Conservation (phyloP, 2,329 filamentous ascomycete genomes). For the Cytospora leucostoma region DNA sequence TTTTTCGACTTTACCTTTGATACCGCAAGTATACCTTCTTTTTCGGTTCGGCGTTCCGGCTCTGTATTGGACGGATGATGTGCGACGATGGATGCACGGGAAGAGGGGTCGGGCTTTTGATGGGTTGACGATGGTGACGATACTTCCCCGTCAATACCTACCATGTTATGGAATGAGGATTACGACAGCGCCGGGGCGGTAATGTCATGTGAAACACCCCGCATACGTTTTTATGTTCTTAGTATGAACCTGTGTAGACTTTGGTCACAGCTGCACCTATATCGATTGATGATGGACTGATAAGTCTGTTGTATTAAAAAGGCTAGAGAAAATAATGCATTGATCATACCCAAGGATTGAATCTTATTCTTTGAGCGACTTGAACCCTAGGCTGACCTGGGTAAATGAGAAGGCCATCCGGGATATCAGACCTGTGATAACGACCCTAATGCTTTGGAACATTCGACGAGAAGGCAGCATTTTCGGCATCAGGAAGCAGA, state of each 20-base stretch:
- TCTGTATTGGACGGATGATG: conserved; percentile 1
- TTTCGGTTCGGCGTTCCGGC: neutral
- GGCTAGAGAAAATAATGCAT: conserved; percentile 22
- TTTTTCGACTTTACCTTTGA: conserved; percentile 2
- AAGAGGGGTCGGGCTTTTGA: neutral
- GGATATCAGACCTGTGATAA: too few relatives aligned
- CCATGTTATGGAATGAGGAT: neutral
- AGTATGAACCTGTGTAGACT: conserved; percentile 2
- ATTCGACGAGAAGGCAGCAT: neutral
- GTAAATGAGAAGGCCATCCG: too few relatives aligned
- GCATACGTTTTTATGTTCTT: conserved; percentile 15
- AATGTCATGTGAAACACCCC: neutral
- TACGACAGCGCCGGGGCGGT: conserved; percentile 7
- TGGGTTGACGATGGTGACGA: neutral
- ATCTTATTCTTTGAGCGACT: neutral
- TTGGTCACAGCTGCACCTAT: neutral
- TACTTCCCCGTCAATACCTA: neutral
- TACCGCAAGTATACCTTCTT: conserved; percentile 2
- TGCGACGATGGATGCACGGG: neutral
- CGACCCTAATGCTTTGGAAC: neutral
- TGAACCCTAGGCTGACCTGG: neutral
- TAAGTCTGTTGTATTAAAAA: neutral
- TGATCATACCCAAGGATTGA: neutral
- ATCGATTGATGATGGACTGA: neutral
- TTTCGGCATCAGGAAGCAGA: neutral